phyloP scores from a whole-genome alignment of 495 filamentous ascomycete genomes.

The Tuber umbilicatum region DNA sequence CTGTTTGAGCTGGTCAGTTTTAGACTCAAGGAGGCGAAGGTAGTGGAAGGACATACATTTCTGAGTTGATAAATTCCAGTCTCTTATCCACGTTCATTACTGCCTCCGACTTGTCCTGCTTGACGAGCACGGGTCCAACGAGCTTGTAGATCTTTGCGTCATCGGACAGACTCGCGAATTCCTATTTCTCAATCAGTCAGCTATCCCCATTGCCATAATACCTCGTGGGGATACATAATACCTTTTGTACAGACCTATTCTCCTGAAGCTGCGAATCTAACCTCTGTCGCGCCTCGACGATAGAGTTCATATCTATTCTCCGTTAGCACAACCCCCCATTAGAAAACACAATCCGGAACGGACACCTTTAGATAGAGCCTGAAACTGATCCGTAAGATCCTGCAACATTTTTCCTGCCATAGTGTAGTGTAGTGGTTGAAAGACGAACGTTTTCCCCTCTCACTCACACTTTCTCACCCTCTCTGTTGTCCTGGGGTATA shows the following conservation, averaged over 20 bases:
- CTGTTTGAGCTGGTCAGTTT: slow-evolving; percentile 46
- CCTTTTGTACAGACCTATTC: slow-evolving; percentile 79
- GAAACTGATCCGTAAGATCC: slow-evolving; percentile 76
- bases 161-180: slow-evolving; percentile 71
- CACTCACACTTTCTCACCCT: not conserved
- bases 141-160: slow-evolving; percentile 90
- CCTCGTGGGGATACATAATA: slow-evolving; percentile 33
- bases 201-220: not conserved
- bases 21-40: not conserved
- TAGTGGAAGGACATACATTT: slow-evolving; percentile 61
- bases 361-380: slow-evolving; percentile 75
- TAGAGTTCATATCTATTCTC: slow-evolving; percentile 64
- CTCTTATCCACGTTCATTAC: slow-evolving; percentile 81
- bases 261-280: slow-evolving; percentile 92
- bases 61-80: slow-evolving; percentile 84
- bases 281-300: slow-evolving; percentile 76
- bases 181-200: slow-evolving; percentile 46
- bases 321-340: not conserved
- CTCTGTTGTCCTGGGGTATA: not conserved
- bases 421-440: not conserved
- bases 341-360: not conserved
- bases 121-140: slow-evolving; percentile 83
- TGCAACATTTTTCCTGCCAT: slow-evolving; percentile 58
- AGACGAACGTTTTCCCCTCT: not conserved
- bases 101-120: slow-evolving; percentile 86